phyloP scores from a whole-genome alignment of 768 basidiomycete genomes.

The Rhodosporidiobolus sp. region DNA sequence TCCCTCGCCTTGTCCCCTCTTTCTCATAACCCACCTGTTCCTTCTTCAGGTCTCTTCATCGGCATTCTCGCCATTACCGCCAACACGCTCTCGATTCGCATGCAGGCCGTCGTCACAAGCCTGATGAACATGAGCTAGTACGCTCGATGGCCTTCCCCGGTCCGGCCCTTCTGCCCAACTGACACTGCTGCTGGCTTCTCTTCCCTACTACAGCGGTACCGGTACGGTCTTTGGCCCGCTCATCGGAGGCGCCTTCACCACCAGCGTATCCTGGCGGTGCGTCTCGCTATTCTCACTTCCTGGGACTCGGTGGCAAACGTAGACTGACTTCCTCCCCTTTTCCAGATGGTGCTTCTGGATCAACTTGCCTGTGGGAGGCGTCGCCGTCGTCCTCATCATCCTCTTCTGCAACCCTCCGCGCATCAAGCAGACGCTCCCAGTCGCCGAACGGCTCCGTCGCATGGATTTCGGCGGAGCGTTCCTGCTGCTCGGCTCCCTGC shows the following conservation, averaged over 20 bases:
- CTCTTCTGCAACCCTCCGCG: constrained; percentile 24
- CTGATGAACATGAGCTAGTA: constrained; percentile 21
- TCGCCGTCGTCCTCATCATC: constrained; percentile 7
- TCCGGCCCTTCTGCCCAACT: background rate
- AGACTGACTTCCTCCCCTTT: background rate
- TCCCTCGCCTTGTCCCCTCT: background rate
- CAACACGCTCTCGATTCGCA: constrained; percentile 13
- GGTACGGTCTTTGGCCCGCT: constrained; percentile 23
- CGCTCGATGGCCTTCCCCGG: background rate
- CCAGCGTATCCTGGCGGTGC: constrained; percentile 1
- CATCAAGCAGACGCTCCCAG: constrained; percentile 18
- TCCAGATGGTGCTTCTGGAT: constrained; percentile 33
- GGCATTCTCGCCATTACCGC: constrained; percentile 28
- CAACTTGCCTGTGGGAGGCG: background rate
- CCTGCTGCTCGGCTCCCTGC: constrained; percentile 24
- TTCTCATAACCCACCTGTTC: background rate
- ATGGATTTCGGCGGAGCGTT: constrained; percentile 31
- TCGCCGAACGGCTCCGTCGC: constrained; percentile 4
- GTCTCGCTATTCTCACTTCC: background rate
- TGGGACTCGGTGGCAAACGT: accelerated
- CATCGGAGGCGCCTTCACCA: constrained; percentile 3
- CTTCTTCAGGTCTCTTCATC: constrained; percentile 1
- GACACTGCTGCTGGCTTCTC: background rate
- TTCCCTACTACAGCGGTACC: background rate
- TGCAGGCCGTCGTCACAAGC: constrained; percentile 21